Evolutionary conservation across 805 yeast species (phyloP).

Genomic region (Candida jianshihensis): DNA sequence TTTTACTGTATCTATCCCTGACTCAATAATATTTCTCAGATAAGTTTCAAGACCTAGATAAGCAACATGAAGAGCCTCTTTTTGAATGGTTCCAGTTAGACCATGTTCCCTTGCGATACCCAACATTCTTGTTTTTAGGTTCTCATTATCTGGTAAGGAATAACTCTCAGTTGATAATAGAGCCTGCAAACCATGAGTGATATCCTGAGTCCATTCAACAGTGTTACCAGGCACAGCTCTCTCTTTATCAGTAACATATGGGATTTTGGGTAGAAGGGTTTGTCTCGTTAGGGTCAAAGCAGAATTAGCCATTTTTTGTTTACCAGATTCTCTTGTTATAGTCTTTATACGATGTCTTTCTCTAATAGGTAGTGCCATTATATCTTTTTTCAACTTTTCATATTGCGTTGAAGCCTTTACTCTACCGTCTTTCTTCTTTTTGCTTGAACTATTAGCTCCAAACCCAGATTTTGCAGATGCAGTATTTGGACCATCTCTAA

Average conservation of each 20-base stretch:
- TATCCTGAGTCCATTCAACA: slow-evolving; percentile 88
- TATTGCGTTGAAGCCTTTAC: slow-evolving; percentile 61
- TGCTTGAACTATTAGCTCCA: slow-evolving; percentile 39
- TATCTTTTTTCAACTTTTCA: slow-evolving; percentile 76
- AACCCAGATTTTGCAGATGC: slow-evolving; percentile 38
- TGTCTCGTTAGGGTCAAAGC: slow-evolving; percentile 64
- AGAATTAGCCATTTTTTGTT: slow-evolving; percentile 65
- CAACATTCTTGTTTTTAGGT: slow-evolving; percentile 57
- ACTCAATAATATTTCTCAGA: slow-evolving; percentile 65
- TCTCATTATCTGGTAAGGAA: slow-evolving; percentile 77
- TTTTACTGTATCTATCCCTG: slow-evolving; percentile 64
- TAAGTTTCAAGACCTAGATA: slow-evolving; percentile 78
- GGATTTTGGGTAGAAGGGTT: slow-evolving; percentile 62
- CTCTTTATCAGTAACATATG: slow-evolving; percentile 45
- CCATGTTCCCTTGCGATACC: slow-evolving; percentile 91
- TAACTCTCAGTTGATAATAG: slow-evolving; percentile 72
- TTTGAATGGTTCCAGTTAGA: slow-evolving; percentile 68
- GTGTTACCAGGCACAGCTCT: slow-evolving; percentile 32
- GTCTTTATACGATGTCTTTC: slow-evolving; percentile 82
- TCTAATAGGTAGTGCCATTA: slow-evolving; percentile 75
- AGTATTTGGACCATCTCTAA: slow-evolving; percentile 65
- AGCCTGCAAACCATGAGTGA: slow-evolving; percentile 75
- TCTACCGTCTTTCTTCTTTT: slow-evolving; percentile 39
- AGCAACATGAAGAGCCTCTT: slow-evolving; percentile 72
- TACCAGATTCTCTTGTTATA: slow-evolving; percentile 78